These are phyloP conservation scores for Blastocystis sp. DNA, from an alignment of 352 stramenopile genomes.

Conservation along the genomic window DNA sequence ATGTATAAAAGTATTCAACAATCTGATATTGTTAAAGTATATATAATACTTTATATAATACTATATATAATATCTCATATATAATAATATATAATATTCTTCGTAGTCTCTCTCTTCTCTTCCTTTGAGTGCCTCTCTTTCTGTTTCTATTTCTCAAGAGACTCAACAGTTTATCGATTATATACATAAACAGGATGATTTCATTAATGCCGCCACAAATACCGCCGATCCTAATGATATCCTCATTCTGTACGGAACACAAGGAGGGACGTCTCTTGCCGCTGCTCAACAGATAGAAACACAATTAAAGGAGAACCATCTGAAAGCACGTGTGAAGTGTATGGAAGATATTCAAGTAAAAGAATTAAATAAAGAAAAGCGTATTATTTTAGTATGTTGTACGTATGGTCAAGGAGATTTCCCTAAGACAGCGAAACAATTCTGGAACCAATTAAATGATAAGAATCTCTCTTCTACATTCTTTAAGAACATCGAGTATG, in stretches of 20 bases:
- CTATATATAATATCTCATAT: too few relatives aligned
- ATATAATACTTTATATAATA: too few relatives aligned
- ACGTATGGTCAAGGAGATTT: conserved; percentile 32
- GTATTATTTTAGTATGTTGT: conserved; percentile 32
- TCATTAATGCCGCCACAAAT: too few relatives aligned
- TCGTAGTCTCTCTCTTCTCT: too few relatives aligned
- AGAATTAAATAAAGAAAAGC: conserved; percentile 30
- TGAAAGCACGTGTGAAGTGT: conserved; percentile 18
- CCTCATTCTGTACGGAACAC: conserved; percentile 25
- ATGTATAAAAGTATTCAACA: too few relatives aligned
- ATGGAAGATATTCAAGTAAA: conserved; percentile 36
- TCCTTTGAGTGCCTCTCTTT: too few relatives aligned
- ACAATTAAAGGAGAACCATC: conserved; percentile 37
- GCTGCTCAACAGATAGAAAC: conserved; percentile 22
- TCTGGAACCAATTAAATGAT: conserved; percentile 29
- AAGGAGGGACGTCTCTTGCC: conserved; percentile 19
- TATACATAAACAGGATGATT: too few relatives aligned
- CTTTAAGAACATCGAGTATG: conserved; percentile 22
- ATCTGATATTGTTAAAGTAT: too few relatives aligned
- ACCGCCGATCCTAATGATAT: too few relatives aligned
- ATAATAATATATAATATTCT: too few relatives aligned
- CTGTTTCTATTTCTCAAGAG: too few relatives aligned
- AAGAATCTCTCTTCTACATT: conserved; percentile 25
- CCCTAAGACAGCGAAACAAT: conserved; percentile 22
- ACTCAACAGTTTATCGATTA: too few relatives aligned